A percentile compares a stretch with the other conserved stretches of the same genome.
Evolutionary conservation across 2,329 filamentous ascomycete genomes (phyloP).

Genomic region (Epichloe festucae): DNA sequence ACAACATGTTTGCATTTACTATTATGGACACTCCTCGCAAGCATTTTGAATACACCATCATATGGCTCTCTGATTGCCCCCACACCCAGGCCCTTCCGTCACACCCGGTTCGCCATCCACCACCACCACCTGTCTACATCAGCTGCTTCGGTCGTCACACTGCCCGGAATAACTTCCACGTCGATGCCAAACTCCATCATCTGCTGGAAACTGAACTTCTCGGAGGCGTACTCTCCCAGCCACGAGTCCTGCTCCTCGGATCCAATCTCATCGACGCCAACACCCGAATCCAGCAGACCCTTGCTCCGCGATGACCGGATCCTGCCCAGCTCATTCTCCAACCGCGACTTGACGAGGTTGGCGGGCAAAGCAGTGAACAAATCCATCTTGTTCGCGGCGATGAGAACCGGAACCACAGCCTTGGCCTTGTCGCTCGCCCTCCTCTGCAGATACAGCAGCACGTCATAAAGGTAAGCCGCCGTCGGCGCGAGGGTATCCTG

Average conservation of each 20-base stretch:
- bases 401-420: constrained; percentile 53
- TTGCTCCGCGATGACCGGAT: constrained; percentile 67
- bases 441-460: constrained; percentile 73
- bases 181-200: constrained; percentile 74
- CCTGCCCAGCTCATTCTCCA: constrained; percentile 71
- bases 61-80: too few species aligned
- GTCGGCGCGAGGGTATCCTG: constrained; percentile 54
- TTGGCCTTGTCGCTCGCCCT: constrained; percentile 35
- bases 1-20: constrained; percentile 2
- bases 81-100: neutral
- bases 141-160: constrained; percentile 50
- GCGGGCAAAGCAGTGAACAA: constrained; percentile 85
- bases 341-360: constrained; percentile 54
- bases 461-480: constrained; percentile 77
- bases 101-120: constrained; percentile 74
- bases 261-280: constrained; percentile 47
- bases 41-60: neutral
- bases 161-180: constrained; percentile 67
- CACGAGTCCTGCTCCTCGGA: constrained; percentile 69
- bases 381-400: constrained; percentile 92
- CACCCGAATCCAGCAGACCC: constrained; percentile 69
- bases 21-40: neutral
- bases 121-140: constrained; percentile 76
- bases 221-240: constrained; percentile 68
- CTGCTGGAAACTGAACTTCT: constrained; percentile 65